Base-by-base conservation (phyloP, 257 asterid species). In the Petunia axillaris region DNA sequence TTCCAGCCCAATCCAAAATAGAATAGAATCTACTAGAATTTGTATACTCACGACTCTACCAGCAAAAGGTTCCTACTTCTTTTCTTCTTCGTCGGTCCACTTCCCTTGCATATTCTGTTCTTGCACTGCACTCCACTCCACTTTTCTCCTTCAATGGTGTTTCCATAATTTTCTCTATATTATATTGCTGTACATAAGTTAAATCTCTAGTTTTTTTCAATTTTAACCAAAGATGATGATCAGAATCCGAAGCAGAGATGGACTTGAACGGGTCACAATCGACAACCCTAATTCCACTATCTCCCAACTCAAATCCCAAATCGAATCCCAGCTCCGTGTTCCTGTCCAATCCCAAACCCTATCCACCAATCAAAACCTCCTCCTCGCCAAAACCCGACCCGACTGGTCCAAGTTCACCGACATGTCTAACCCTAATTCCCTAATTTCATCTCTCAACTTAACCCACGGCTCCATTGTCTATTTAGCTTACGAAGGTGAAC, bases 171-270 rank as follows among this genome's bases (percentile, higher is more conserved):
- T 57, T 64, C 71, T 64, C 46, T 37, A 8, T 16, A 57, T 15
- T 63, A 8, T 64, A 8, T 64, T 68, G 57, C 76, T 68, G 9
- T 68, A 44, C 10, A 70, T 44, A 25, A 46, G 5, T 44, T 46
- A 70, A 70, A 67, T 2, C 7, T 38, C 73, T 38, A 40, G 11
- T 39, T 40, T 2, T 40, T 2, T 39, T 64, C 2, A 64, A 65
- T 60, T 53, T 25, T 25, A 25, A 13, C 57, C 62, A 50, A 89
- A 84, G 90, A 90, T 95, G 99, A 92, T 96, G 97, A 93, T 96
- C 87, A 88, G 99, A 89, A 85, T 96, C 84, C 97, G 99, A 73
- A 96, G 99, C 88, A 91, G 99, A 81, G 99, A 96, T 81, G 99
- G 99, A 36, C 77, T 96, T 67, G 99, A 96, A 87, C 89, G 99